These are phyloP conservation scores for Coemansia sp. DNA, from an alignment of 192 early-diverging fungal species.

Conservation along the genomic window DNA sequence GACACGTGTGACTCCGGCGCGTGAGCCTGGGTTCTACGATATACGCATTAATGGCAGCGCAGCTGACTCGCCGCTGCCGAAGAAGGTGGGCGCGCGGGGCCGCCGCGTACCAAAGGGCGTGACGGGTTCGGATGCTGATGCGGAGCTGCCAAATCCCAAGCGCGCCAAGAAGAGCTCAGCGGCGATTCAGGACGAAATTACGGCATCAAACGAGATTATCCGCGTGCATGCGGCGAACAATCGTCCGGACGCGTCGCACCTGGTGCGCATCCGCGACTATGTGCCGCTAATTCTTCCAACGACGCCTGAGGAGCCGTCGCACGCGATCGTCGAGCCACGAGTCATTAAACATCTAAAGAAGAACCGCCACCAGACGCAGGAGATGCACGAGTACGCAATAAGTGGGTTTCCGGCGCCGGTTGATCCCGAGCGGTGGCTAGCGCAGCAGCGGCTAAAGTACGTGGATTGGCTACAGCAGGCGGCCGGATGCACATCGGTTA, in stretches of 20 bases:
- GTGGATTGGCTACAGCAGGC: neutral
- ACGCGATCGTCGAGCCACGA: neutral
- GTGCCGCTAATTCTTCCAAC: slow-evolving; percentile 10
- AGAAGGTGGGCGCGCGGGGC: neutral
- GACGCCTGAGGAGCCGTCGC: neutral
- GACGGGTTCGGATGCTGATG: neutral
- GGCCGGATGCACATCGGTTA: neutral
- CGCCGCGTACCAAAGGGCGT: neutral
- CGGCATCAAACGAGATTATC: neutral
- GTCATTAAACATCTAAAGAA: neutral
- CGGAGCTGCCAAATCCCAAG: neutral
- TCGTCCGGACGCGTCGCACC: neutral
- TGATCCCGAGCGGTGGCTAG: slow-evolving; percentile 17
- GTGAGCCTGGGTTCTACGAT: neutral
- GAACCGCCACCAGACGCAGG: neutral
- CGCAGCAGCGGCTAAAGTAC: slow-evolving; percentile 7
- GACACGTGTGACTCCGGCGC: neutral
- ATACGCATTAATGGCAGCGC: neutral
- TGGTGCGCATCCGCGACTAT: slow-evolving; percentile 6
- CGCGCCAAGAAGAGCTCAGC: neutral
- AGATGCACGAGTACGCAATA: slow-evolving; percentile 10
- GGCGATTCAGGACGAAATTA: neutral
- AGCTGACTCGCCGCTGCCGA: neutral
- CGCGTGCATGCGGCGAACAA: neutral
- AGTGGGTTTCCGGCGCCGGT: slow-evolving; percentile 24